Base-by-base conservation (phyloP, 805 yeast genomes). In the Spathaspora girioi region DNA sequence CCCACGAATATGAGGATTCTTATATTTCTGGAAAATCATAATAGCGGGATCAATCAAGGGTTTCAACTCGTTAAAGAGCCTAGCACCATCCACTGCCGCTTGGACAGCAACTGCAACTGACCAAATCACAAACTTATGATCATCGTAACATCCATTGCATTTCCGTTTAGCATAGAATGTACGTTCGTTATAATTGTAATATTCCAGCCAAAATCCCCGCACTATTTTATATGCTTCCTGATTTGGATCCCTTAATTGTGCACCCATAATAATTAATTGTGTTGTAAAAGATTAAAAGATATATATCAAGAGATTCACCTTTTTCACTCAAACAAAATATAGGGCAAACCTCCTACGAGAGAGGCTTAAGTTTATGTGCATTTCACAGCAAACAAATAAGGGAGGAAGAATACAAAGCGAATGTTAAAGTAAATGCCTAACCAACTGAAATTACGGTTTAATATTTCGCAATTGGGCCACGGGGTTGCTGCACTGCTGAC, bases 51-150 rank as follows among this genome's bases (percentile, higher is more conserved):
- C 80, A 42, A 84, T 65, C 60, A 82, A 66, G 1, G 86, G 84
- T 7, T 70, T 65, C 46, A 82, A 67, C 57, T 82, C 81, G 12
- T 80, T 81, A 62, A 80, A 77, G 12, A 74, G 66, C 42, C 77
- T 70, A 1, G 84, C 82, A 7, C 85, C 88, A 59, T 85, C 91
- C 1, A 83, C 83, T 48, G 84, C 71, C 0, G 89, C 84, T 62
- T 85, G 91, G 0, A 78, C 77, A 1, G 82, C 85, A 26, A 85
- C 84, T 0, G 87, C 75, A 7, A 82, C 80, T 0, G 87, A 82
- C 89, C 89, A 85, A n/a, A 84, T 79, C 32, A 81, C 82, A 62
- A 81, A 82, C 46, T 73, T 75, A 45, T 81, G 80, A 40, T 79
- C 76, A 48, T 77, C 75, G 60, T 72, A 72, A 53, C 75, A 70